Percentiles rank a stretch among this genome's conserved stretches.
phyloP scores from a whole-genome alignment of 768 basidiomycete species.

The Termitomyces sp. region DNA sequence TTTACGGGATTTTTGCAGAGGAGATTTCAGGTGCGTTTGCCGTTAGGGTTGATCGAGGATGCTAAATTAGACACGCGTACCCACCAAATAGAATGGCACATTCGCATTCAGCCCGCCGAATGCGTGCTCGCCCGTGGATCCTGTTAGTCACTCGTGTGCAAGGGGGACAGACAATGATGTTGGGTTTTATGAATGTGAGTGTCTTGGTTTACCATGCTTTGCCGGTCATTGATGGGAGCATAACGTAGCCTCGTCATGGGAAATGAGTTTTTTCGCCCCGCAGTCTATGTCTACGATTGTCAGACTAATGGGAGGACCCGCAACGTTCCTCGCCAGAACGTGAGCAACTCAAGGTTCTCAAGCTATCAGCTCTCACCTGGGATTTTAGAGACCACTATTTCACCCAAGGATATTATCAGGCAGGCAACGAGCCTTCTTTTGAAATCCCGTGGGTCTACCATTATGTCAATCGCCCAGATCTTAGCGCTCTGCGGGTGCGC shows the following conservation, averaged over 20 bases:
- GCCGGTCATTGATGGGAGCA: neutral
- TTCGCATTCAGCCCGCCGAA: slow-evolving; percentile 46
- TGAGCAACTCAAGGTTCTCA: slow-evolving; percentile 15
- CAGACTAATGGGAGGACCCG: slow-evolving; percentile 40
- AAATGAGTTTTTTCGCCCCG: slow-evolving; percentile 48
- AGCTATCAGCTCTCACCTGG: neutral
- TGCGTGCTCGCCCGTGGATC: slow-evolving; percentile 46
- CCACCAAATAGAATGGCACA: slow-evolving; percentile 35
- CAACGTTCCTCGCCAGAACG: slow-evolving; percentile 37
- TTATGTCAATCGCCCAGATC: slow-evolving; percentile 45
- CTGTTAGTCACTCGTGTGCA: slow-evolving; percentile 40
- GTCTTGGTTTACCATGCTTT: neutral
- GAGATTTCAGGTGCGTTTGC: slow-evolving; percentile 30
- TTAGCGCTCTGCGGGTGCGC: slow-evolving; percentile 40
- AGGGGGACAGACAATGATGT: slow-evolving; percentile 45
- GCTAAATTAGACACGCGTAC: neutral
- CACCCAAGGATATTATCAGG: slow-evolving; percentile 30
- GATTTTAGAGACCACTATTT: slow-evolving; percentile 39
- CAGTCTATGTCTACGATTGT: slow-evolving; percentile 45
- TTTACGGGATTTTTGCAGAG: slow-evolving; percentile 44
- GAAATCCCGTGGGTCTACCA: slow-evolving; percentile 44
- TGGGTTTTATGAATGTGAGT: slow-evolving; percentile 48
- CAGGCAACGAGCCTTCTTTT: slow-evolving; percentile 48
- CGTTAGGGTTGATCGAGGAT: too few species aligned
- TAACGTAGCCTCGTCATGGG: slow-evolving; percentile 44